These are phyloP conservation scores for Arabidopsis arenosa DNA, from an alignment of 345 rosid genomes.

Conservation along the genomic window DNA sequence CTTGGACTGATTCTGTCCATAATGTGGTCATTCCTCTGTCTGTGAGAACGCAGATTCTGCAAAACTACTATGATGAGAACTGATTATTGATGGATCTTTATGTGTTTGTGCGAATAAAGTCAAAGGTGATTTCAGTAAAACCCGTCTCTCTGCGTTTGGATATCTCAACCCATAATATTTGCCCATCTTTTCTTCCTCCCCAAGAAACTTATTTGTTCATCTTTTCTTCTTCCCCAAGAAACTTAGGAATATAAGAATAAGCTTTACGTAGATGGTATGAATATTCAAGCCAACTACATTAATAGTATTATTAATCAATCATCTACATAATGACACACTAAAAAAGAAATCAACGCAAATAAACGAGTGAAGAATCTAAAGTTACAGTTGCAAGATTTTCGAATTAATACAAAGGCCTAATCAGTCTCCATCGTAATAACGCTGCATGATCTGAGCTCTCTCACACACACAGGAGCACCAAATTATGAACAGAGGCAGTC, in stretches of 20 bases:
- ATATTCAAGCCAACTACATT: neutral
- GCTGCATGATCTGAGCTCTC: too few relatives aligned
- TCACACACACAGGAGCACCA: too few relatives aligned
- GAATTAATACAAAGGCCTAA: too few relatives aligned
- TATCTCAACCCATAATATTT: neutral
- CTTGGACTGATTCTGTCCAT: slow-evolving; percentile 43
- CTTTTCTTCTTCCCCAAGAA: slow-evolving; percentile 6
- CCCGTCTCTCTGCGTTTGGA: neutral
- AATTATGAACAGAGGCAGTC: too few relatives aligned
- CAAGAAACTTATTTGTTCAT: slow-evolving; percentile 9
- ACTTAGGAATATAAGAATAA: neutral
- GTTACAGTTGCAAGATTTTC: neutral
- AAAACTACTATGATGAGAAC: slow-evolving; percentile 17
- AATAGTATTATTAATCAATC: neutral
- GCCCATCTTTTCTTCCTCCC: neutral
- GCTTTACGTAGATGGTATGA: neutral
- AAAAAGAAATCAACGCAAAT: neutral
- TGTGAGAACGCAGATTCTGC: slow-evolving; percentile 43
- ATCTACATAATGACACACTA: neutral
- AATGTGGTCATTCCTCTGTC: slow-evolving; percentile 47
- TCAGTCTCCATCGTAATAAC: too few relatives aligned
- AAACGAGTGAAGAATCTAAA: neutral
- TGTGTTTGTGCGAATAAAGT: neutral
- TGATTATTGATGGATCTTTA: neutral
- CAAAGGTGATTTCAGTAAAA: neutral